Conservation (phyloP, 1,284 basidiomycete species). For the Leccinum subrobustum region DNA sequence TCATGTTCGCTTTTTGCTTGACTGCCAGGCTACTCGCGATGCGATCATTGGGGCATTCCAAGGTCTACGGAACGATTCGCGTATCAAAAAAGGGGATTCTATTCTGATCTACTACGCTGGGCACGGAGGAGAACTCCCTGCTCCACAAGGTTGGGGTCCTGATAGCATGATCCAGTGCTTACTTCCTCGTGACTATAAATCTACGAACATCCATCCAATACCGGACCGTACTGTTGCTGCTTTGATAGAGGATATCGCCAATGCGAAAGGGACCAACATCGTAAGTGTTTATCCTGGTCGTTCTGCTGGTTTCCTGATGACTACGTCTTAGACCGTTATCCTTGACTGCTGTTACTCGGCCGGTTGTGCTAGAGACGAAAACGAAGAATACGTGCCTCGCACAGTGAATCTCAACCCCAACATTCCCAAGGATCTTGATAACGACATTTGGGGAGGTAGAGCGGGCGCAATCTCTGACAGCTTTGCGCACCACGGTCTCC, state of each 20-base stretch:
- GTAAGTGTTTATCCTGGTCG: neutral
- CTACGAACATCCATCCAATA: constrained; percentile 38
- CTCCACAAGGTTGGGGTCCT: constrained; percentile 48
- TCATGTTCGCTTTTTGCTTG: no score
- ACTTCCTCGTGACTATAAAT: constrained; percentile 56
- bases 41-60: no score
- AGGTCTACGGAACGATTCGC: no score
- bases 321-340: constrained; percentile 41
- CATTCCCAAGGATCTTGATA: no score
- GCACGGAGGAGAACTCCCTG: constrained; percentile 51
- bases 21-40: no score
- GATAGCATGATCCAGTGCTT: constrained; percentile 48
- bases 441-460: no score
- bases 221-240: constrained; percentile 55
- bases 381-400: no score
- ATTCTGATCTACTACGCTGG: constrained; percentile 65
- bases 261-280: constrained; percentile 60
- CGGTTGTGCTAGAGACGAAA: constrained; percentile 34
- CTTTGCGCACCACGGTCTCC: constrained; percentile 14
- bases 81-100: constrained; percentile 46
- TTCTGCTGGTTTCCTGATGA: neutral
- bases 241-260: constrained; percentile 49
- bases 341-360: constrained; percentile 59
- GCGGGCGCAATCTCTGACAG: no score
- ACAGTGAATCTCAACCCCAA: no score